phyloP scores from a whole-genome alignment of 2,329 filamentous ascomycete species.

The Kalmusia sp. region DNA sequence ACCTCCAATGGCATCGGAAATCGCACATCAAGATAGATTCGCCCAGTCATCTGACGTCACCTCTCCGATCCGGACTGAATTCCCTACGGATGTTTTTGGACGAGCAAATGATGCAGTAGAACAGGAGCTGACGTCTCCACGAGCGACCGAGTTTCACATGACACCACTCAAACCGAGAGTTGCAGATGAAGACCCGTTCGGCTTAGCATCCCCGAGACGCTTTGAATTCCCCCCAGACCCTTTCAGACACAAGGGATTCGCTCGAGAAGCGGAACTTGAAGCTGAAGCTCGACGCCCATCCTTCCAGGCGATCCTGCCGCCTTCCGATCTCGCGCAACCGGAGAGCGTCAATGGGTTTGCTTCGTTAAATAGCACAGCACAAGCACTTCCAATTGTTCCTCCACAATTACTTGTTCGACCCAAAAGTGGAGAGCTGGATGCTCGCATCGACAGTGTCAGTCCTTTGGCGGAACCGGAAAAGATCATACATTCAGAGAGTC shows the following conservation, averaged over 20 bases:
- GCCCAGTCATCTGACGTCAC: conserved; percentile 22
- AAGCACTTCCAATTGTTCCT: conserved; percentile 28
- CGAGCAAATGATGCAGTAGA: conserved; percentile 36
- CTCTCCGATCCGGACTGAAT: conserved; percentile 51
- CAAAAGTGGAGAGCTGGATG: conserved; percentile 14
- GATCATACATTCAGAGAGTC: conserved; percentile 17
- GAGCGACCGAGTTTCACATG: conserved; percentile 47
- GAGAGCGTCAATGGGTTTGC: conserved; percentile 43
- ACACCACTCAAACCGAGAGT: conserved; percentile 40
- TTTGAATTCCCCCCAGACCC: conserved; percentile 42
- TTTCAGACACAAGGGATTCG: conserved; percentile 32
- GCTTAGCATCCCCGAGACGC: conserved; percentile 48
- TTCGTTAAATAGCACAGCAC: conserved; percentile 44
- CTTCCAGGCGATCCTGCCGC: conserved; percentile 45
- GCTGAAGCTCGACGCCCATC: conserved; percentile 40
- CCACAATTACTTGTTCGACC: conserved; percentile 18
- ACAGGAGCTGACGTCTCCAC: conserved; percentile 45
- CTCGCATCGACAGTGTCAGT: conserved; percentile 34
- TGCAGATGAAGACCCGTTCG: conserved; percentile 46
- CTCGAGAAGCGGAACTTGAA: conserved; percentile 21
- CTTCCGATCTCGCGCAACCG: conserved; percentile 32
- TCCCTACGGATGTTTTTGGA: conserved; percentile 41
- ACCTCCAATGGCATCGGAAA: not conserved
- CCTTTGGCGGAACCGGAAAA: conserved; percentile 24
- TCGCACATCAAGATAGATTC: not conserved